A percentile compares a stretch with the other conserved stretches of the same genome.
Conservation (phyloP, 305 asterid species). For the Fraxinus latifolia region DNA sequence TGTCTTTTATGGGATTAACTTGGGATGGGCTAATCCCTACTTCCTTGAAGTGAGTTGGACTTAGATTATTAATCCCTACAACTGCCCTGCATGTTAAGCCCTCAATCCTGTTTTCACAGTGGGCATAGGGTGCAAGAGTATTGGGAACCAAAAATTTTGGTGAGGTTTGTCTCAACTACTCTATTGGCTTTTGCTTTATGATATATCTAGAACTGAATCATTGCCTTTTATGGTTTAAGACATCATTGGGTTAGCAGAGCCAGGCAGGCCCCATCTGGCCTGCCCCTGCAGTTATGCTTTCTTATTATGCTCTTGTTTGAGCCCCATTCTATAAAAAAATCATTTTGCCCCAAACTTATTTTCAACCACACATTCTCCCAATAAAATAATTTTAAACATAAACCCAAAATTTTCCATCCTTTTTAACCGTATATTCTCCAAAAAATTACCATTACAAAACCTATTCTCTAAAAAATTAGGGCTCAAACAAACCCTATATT, state of each 20-base stretch:
- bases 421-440: background rate
- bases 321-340: background rate
- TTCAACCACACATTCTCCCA: background rate
- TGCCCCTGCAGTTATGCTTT: background rate
- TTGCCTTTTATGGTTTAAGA: background rate
- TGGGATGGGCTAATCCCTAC: background rate
- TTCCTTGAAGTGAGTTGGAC: background rate
- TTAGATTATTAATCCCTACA: background rate
- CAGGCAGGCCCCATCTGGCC: background rate
- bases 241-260: background rate
- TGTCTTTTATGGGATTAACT: background rate
- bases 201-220: background rate
- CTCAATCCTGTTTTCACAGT: background rate
- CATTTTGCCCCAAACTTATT: background rate
- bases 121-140: background rate
- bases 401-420: background rate
- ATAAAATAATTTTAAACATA: background rate
- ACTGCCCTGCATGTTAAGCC: background rate
- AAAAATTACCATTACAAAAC: background rate
- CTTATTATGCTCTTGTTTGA: background rate
- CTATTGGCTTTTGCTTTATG: background rate
- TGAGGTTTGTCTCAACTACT: background rate
- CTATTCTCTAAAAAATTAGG: background rate
- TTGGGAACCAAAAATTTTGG: background rate
- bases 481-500: background rate